Base-by-base conservation (phyloP, 2,329 filamentous ascomycete genomes). In the Penicillium vulpinum region DNA sequence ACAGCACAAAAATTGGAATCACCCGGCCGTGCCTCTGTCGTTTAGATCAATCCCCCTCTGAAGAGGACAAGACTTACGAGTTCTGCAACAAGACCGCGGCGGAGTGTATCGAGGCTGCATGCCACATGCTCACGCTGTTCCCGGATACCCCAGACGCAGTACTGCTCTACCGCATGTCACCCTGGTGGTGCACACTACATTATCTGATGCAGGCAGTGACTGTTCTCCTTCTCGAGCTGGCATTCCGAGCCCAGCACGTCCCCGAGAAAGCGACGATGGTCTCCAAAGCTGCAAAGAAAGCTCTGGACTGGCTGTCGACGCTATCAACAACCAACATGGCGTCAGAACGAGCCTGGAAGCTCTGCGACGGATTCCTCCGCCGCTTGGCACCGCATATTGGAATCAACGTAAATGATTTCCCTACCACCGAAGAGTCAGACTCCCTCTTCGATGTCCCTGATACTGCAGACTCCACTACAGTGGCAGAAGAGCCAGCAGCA, bases 141-240 rank as follows among this genome's bases (percentile, higher is more conserved):
- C 76, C 77, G 9, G 71, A 77, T 38, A 67, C 70, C 9, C 69
- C 73, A 15, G 74, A 77, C 48, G 66, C 72, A 8, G 62, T 68
- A 8, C 61, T 72, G 0, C 62, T 80, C 11, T 69, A 77, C 53
- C 69, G 67, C 18, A 66, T 73, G 16, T 73, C 73, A 1, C 75
- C 75, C 15, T 80, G 77, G 77, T 79, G 76, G 75, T 76, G 71
- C 58, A 70, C 76, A 16, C 64, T 79, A 15, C 77, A 79, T 57
- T 76, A 75, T 51, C 64, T 79, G 7, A 77, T 79, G 67, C 77
- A 79, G 62, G 72, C 77, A 15, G 71, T 73, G 0, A 74, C 74
- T 2, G 69, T 80, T 1, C 68, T 79, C 21, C 70, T 78, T n/a
- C 66, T 78, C 15, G 77, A 79, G 52, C 67, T 79, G 11, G 67